Evolutionary conservation across 164 flowering plant species (phyloP), one percentile per base, ranked within the genome.

Genomic region (Pachysandra terminalis): DNA sequence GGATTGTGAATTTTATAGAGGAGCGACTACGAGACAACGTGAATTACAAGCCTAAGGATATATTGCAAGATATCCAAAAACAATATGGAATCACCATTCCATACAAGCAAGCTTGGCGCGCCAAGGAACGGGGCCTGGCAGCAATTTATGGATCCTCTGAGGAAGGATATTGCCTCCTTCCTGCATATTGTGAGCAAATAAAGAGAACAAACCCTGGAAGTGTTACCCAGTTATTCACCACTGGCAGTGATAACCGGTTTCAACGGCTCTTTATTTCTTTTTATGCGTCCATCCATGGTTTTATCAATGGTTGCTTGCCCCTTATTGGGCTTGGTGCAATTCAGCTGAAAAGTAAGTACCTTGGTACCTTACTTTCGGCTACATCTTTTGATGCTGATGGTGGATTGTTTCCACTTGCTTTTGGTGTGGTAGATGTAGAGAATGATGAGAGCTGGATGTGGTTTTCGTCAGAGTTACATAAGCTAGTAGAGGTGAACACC

Each of bases 101-200:
- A 0, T 92, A 92, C 73, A 92, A 90, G 82, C 96, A 92, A 76
- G 97, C 97, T 56, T 92, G 97, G 97, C 82, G 97, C 5, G 97
- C 90, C 45, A 88, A 86, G 75, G 96, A 92, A 68, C 77, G 96
- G 25, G 88, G 89, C 8, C 79, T 92, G 40, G 88, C 87, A 17
- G 87, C 90, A 49, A 87, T 92, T 32, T 85, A 80, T 80, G 97
- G 97, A 35, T 87, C 95, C 69, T 87, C 83, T 55, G 97, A 91
- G 74, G 91, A 89, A 81, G 92, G 91, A 53, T 91, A 89, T 62
- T 77, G 82, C 77, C 80, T 87, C 59, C 91, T 89, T 74, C 95
- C 97, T 53, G 72, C 83, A 17, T 89, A 81, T 35, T 91, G 92
- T 80, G 85, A 85, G 53, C 82, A 91, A 73, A 81, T 91, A 54